Evolutionary conservation across 1,284 basidiomycete species (phyloP), one percentile per base, ranked within the genome.

Genomic region (Blastosporella zonata): DNA sequence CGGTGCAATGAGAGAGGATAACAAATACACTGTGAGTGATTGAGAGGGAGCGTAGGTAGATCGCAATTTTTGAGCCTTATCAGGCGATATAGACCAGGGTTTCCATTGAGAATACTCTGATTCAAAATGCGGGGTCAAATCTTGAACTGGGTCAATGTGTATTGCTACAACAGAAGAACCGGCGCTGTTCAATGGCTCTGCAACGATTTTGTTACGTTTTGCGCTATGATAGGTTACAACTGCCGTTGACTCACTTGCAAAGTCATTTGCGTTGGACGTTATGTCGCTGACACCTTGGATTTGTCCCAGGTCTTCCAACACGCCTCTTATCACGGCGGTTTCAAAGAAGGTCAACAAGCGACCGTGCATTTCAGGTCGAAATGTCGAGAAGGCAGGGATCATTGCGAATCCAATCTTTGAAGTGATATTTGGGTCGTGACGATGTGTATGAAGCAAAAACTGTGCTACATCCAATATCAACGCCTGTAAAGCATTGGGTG

Each of bases 371-470:
- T 74, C 74, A 27, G 65, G 58, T 12, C 66, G 72, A 63, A 87
- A 89, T 31, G 82, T 81, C 12, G 72, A 67, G 57, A 89, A 87
- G 0, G 85, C 83, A 5, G 84, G 84, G 25, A 87, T 74, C 43
- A 87, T 64, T 8, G 81, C 79, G 52, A 79, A 77, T 1, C 75
- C 81, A 49, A 89, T 77, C 40, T 78, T 74, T 5, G 78, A 76
- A 25, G 81, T 64, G 25, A 80, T 67, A 41, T 71, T 67, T 2
- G 81, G 71, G 52, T 80, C 75, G 53, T 74, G 67, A 9, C 70
- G 68, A 55, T 84, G 77, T 23, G 69, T 67, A 53, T 79, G 70
- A 12, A 81, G 61, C 29, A 89, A 70, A 54, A 81, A 75, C 53
- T 78, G 78, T 2, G 82, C 80, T 20, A 87, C 71, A 59, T 87